Conservation (phyloP, 2,329 filamentous ascomycete genomes). For the Metarhizium sp. region DNA sequence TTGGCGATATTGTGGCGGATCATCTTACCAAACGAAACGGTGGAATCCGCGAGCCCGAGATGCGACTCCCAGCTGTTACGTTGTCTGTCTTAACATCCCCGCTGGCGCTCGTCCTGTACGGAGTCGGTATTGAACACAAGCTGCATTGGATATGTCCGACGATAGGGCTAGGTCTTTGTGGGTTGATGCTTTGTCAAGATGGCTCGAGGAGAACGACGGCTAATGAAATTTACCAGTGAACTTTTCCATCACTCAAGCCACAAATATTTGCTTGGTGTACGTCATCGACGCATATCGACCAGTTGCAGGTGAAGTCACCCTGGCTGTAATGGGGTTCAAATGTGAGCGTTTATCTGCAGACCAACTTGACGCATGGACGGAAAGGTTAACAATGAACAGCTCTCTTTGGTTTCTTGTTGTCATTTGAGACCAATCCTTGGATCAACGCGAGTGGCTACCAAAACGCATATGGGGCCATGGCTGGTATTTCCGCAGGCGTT, state of each 20-base stretch:
- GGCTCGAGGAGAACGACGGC: neutral
- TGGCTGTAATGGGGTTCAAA: conserved; percentile 46
- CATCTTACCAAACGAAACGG: conserved; percentile 40
- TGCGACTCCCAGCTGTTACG: conserved; percentile 45
- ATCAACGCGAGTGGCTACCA: conserved; percentile 38
- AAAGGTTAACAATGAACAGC: conserved; percentile 21
- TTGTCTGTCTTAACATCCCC: conserved; percentile 42
- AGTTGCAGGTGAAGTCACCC: conserved; percentile 44
- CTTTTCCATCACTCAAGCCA: conserved; percentile 46
- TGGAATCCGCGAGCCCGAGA: conserved; percentile 49
- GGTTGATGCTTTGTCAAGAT: conserved; percentile 14
- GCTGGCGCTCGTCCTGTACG: conserved; percentile 34
- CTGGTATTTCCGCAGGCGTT: conserved; percentile 38
- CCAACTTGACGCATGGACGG: neutral
- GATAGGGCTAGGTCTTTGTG: conserved; percentile 41
- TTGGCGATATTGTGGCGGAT: conserved; percentile 38
- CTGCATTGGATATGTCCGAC: conserved; percentile 48
- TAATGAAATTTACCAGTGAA: conserved; percentile 28
- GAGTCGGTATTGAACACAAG: conserved; percentile 34
- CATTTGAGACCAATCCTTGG: conserved; percentile 53
- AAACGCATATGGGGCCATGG: conserved; percentile 47
- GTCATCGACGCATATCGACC: conserved; percentile 49
- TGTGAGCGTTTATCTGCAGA: conserved; percentile 22
- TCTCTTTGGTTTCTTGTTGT: conserved; percentile 47
- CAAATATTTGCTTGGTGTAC: conserved; percentile 47